These are phyloP conservation scores for Inga oerstediana DNA, from an alignment of 306 rosid genomes.

Conservation along the genomic window DNA sequence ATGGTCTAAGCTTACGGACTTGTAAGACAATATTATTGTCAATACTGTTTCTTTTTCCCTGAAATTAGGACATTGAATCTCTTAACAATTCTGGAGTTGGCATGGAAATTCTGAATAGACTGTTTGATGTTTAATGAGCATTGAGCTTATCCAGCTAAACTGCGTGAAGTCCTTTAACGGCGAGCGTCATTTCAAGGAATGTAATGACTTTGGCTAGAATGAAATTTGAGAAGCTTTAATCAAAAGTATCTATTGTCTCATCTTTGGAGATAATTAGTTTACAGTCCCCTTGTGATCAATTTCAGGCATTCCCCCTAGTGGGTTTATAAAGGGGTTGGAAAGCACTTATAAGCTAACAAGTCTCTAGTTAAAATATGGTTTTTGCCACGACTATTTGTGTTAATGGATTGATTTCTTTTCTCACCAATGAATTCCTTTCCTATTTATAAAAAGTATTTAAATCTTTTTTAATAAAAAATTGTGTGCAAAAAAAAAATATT, in stretches of 20 bases:
- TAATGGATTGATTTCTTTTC: not conserved
- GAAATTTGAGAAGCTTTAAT: not conserved
- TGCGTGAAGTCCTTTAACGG: not conserved
- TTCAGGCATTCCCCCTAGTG: not conserved
- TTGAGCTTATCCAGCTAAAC: not conserved
- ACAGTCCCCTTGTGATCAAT: not conserved
- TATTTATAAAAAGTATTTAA: not conserved
- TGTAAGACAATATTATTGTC: slow-evolving; percentile 55
- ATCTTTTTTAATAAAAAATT: not conserved
- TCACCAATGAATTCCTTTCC: not conserved
- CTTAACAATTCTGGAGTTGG: not conserved
- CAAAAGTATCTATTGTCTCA: not conserved
- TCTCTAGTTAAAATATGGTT: not conserved
- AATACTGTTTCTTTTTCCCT: no score
- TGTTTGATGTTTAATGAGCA: not conserved
- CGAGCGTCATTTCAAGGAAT: not conserved
- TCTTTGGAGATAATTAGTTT: no score
- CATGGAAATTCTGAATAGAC: not conserved
- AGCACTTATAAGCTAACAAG: not conserved
- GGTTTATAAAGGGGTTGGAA: not conserved
- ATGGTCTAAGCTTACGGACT: slow-evolving; percentile 55
- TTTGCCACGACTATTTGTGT: not conserved
- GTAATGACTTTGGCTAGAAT: not conserved
- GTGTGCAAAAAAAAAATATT: not conserved
- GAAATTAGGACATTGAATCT: not conserved